These are phyloP conservation scores for Serendipita sp. DNA, from an alignment of 768 basidiomycete genomes.

Conservation along the genomic window DNA sequence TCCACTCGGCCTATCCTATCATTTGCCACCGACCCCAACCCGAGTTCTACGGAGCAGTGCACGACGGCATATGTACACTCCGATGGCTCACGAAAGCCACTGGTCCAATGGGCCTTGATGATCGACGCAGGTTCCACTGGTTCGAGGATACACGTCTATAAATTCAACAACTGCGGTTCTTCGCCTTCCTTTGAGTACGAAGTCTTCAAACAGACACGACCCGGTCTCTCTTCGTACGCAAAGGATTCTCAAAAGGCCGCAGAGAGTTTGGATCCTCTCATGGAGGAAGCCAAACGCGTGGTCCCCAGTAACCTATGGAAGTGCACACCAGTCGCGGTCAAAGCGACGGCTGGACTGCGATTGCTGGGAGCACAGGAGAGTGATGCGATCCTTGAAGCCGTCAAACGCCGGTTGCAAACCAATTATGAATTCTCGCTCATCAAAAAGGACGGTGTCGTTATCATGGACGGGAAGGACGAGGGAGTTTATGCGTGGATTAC, in stretches of 20 bases:
- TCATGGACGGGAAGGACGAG: slow-evolving; percentile 95
- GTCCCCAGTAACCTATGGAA: slow-evolving; percentile 48
- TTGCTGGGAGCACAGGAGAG: slow-evolving; percentile 47
- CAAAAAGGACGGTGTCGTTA: slow-evolving; percentile 49
- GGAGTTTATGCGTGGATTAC: slow-evolving; percentile 99
- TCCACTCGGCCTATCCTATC: slow-evolving; percentile 21
- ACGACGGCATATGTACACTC: slow-evolving; percentile 23
- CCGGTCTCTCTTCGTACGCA: slow-evolving; percentile 56
- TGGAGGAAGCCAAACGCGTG: slow-evolving; percentile 62
- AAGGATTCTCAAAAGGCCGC: slow-evolving; percentile 55
- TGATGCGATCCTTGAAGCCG: slow-evolving; percentile 56
- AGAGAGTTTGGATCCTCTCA: slow-evolving; percentile 53
- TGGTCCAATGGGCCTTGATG: slow-evolving; percentile 90
- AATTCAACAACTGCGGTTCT: slow-evolving; percentile 78
- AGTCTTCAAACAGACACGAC: slow-evolving; percentile 66
- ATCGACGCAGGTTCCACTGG: slow-evolving; percentile 98
- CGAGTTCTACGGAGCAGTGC: slow-evolving; percentile 56
- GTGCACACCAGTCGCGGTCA: slow-evolving; percentile 82
- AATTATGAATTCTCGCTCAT: slow-evolving; percentile 53
- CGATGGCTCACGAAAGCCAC: slow-evolving; percentile 27
- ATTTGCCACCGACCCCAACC: slow-evolving; percentile 60
- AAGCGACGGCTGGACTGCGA: slow-evolving; percentile 81
- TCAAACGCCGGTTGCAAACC: slow-evolving; percentile 37
- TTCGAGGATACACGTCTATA: slow-evolving; percentile 95
- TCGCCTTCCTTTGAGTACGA: slow-evolving; percentile 81